These are phyloP conservation scores for Colletotrichum cereale DNA, from an alignment of 2,329 filamentous ascomycete genomes.

Conservation along the genomic window DNA sequence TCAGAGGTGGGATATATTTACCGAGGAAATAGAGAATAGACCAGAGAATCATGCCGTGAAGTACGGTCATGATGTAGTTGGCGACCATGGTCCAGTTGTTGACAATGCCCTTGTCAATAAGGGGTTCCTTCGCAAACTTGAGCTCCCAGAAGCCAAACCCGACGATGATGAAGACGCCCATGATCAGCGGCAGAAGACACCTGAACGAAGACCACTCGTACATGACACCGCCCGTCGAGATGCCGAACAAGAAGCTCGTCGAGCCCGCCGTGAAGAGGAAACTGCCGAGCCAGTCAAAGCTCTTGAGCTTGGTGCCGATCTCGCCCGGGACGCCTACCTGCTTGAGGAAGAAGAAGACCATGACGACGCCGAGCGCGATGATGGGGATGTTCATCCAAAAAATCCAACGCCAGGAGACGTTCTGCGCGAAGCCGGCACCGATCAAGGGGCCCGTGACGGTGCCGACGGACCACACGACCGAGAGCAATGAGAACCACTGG, in stretches of 20 bases:
- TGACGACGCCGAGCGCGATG: constrained; percentile 59
- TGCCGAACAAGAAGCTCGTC: constrained; percentile 70
- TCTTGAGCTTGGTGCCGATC: constrained; percentile 46
- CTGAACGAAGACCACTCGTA: constrained; percentile 74
- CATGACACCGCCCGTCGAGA: constrained; percentile 75
- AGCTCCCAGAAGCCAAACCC: constrained; percentile 68
- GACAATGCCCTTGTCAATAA: constrained; percentile 60
- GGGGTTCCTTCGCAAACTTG: constrained; percentile 62
- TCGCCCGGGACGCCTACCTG: constrained; percentile 42
- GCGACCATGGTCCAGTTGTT: constrained; percentile 62
- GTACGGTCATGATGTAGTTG: constrained; percentile 63
- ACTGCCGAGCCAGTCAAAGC: constrained; percentile 74
- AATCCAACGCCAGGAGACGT: constrained; percentile 70
- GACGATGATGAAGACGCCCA: constrained; percentile 65
- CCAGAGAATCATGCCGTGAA: constrained; percentile 70
- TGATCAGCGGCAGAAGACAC: constrained; percentile 70
- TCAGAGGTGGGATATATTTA: constrained; percentile 39
- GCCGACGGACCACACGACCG: constrained; percentile 67
- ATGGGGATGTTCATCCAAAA: constrained; percentile 75
- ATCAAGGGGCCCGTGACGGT: constrained; percentile 64
- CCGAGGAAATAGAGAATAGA: constrained; percentile 68
- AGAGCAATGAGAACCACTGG: constrained; percentile 53
- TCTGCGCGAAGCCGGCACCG: constrained; percentile 66
- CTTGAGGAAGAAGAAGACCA: constrained; percentile 63
- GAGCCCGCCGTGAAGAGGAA: constrained; percentile 70